phyloP scores from a whole-genome alignment of 768 basidiomycete genomes.

The Gloeopeniophorella convolvens region DNA sequence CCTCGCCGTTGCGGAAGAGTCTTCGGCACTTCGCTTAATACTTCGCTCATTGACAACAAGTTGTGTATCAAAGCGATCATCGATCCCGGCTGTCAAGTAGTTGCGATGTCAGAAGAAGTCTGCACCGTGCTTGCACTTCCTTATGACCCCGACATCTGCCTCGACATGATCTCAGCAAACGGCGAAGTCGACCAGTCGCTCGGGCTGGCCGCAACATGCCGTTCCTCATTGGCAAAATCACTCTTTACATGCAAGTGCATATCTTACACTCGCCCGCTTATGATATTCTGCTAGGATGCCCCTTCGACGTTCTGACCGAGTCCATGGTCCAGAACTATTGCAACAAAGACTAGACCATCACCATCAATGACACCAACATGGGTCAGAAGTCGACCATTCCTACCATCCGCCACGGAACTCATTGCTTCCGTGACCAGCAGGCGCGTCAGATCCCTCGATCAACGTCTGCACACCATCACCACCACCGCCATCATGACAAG shows the following conservation, averaged over 20 bases:
- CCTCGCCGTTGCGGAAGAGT: slow-evolving; percentile 2
- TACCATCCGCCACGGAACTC: not conserved
- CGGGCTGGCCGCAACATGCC: not conserved
- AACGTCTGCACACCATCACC: too few species aligned
- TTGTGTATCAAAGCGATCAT: not conserved
- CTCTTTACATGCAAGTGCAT: not conserved
- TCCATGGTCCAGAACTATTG: too few species aligned
- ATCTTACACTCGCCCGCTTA: not conserved
- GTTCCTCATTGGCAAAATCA: not conserved
- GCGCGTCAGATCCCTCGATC: not conserved
- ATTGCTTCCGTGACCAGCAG: not conserved
- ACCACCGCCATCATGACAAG: too few species aligned
- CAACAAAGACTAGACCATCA: not conserved
- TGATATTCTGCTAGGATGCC: not conserved
- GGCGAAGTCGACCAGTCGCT: not conserved
- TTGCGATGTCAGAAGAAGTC: not conserved
- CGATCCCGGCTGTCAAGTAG: not conserved
- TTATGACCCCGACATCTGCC: not conserved
- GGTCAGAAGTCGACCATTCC: not conserved
- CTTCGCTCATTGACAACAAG: slow-evolving; percentile 5
- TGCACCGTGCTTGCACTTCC: not conserved
- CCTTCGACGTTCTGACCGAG: not conserved
- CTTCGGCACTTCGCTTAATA: slow-evolving; percentile 17
- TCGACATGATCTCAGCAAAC: not conserved
- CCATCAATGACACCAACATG: not conserved